These are phyloP conservation scores for Cicer yamashitae DNA, from an alignment of 306 rosid genomes.

Conservation along the genomic window DNA sequence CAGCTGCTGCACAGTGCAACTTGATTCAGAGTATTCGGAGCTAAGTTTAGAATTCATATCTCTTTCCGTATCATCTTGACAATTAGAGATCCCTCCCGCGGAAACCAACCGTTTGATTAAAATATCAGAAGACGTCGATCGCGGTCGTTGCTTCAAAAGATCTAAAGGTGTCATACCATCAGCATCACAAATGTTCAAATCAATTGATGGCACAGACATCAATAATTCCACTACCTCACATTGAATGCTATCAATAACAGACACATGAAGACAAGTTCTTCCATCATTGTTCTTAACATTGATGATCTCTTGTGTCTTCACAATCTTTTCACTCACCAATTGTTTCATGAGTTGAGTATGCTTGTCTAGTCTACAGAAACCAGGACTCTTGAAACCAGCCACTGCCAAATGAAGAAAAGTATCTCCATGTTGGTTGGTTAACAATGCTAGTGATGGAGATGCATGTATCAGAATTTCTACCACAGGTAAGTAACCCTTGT, in stretches of 20 bases:
- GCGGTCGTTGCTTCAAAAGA: conserved; percentile 66
- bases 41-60: neutral
- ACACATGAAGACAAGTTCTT: conserved; percentile 83
- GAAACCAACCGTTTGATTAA: conserved; percentile 72
- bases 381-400: conserved; percentile 86
- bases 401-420: conserved; percentile 89
- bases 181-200: conserved; percentile 65
- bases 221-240: conserved; percentile 71
- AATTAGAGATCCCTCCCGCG: conserved; percentile 68
- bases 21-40: neutral
- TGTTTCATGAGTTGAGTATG: conserved; percentile 73
- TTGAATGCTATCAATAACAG: conserved; percentile 64
- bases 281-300: conserved; percentile 79
- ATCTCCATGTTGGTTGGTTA: conserved; percentile 72
- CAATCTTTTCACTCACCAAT: conserved; percentile 52
- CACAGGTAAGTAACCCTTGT: conserved; percentile 71
- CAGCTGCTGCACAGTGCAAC: neutral
- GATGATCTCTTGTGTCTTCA: conserved; percentile 55
- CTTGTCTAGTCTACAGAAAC: conserved; percentile 77
- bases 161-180: conserved; percentile 86
- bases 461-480: conserved; percentile 63
- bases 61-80: conserved; percentile 45
- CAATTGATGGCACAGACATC: conserved; percentile 67
- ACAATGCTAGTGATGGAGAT: conserved; percentile 58
- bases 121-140: conserved; percentile 71